These are phyloP conservation scores for Heteromeles arbutifolia DNA, from an alignment of 306 rosid genomes.

Conservation along the genomic window DNA sequence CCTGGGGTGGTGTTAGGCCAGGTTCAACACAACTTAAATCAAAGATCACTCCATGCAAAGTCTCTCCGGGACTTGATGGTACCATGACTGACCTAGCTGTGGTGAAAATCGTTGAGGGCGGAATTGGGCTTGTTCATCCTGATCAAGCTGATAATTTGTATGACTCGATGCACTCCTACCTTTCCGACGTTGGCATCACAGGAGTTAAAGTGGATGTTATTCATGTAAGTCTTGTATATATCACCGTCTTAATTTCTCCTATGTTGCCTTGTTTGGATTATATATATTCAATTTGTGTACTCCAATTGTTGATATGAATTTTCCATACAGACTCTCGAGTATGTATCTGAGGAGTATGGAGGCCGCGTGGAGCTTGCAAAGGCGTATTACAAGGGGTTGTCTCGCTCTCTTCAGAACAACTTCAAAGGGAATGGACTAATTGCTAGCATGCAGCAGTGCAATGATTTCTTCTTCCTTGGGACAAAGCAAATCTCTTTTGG, in stretches of 20 bases:
- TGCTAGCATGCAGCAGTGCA: constrained; percentile 93
- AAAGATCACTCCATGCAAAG: constrained; percentile 47
- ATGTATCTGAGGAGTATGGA: constrained; percentile 60
- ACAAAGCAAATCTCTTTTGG: constrained; percentile 62
- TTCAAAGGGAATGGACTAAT: constrained; percentile 72
- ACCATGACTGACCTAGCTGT: constrained; percentile 80
- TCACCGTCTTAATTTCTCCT: neutral
- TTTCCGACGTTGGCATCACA: constrained; percentile 58
- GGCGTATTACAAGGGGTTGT: constrained; percentile 59
- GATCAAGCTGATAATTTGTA: constrained; percentile 55
- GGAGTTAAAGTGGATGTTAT: constrained; percentile 87
- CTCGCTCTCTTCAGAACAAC: constrained; percentile 57
- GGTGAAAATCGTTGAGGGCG: constrained; percentile 52
- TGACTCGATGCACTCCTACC: constrained; percentile 80
- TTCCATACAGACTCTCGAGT: constrained; percentile 51
- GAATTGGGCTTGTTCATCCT: constrained; percentile 82
- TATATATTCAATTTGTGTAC: neutral
- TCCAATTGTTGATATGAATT: neutral
- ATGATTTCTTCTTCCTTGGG: constrained; percentile 87
- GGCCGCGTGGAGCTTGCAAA: constrained; percentile 82
- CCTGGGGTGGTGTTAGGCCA: constrained; percentile 94
- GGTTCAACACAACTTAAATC: constrained; percentile 53
- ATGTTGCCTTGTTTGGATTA: neutral
- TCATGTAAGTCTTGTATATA: constrained; percentile 41
- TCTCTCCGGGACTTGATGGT: constrained; percentile 66